Percentiles rank a stretch among this genome's conserved stretches.
phyloP scores from a whole-genome alignment of 2,329 filamentous ascomycete genomes.

The Clonostachys chloroleuca region DNA sequence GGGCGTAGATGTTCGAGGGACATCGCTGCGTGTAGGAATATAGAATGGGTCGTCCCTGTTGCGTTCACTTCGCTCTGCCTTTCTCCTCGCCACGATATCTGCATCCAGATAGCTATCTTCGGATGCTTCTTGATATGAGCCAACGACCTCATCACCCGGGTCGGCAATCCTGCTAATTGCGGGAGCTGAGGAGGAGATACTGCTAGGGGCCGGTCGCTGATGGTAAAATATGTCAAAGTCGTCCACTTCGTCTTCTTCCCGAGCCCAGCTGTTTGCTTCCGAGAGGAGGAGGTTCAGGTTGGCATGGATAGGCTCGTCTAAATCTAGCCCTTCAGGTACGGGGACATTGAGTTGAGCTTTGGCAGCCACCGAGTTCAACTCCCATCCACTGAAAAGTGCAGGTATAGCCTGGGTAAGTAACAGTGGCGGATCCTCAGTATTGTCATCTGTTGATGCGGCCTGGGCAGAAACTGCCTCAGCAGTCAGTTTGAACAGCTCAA shows the following conservation, averaged over 20 bases:
- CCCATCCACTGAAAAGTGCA: constrained; percentile 77
- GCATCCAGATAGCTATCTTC: constrained; percentile 67
- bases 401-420: constrained; percentile 89
- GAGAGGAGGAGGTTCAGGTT: constrained; percentile 67
- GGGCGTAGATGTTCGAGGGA: constrained; percentile 65
- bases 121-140: constrained; percentile 55
- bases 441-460: constrained; percentile 46
- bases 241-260: constrained; percentile 51
- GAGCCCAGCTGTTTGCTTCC: constrained; percentile 42
- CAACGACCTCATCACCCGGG: constrained; percentile 39
- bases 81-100: constrained; percentile 69
- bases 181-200: constrained; percentile 44
- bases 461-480: constrained; percentile 74
- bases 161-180: constrained; percentile 50
- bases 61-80: constrained; percentile 72
- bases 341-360: constrained; percentile 86
- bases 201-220: constrained; percentile 44
- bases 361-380: constrained; percentile 84
- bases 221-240: constrained; percentile 68
- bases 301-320: constrained; percentile 78
- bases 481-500: constrained; percentile 83
- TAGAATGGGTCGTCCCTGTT: constrained; percentile 96
- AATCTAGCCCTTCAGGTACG: constrained; percentile 67
- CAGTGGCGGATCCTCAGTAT: constrained; percentile 66
- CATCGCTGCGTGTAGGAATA: constrained; percentile 53